Evolutionary conservation across 805 yeast genomes (phyloP).

Genomic region (Scheffersomyces amazonensis): DNA sequence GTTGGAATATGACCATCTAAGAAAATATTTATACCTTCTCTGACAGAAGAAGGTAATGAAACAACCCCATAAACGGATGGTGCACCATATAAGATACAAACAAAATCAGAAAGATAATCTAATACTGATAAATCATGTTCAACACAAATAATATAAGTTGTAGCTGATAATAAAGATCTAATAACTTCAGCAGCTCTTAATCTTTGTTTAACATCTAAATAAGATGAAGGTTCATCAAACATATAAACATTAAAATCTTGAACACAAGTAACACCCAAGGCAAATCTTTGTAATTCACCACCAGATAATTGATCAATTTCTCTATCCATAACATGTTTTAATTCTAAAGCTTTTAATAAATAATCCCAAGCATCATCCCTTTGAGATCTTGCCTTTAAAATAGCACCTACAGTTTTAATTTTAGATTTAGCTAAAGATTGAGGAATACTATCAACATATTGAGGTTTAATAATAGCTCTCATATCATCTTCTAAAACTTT

Average conservation of each 20-base stretch:
- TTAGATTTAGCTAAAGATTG: slow-evolving; percentile 90
- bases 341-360: slow-evolving; percentile 69
- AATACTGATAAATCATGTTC: slow-evolving; percentile 98
- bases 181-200: slow-evolving; percentile 94
- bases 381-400: slow-evolving; percentile 74
- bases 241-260: slow-evolving; percentile 94
- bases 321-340: slow-evolving; percentile 74
- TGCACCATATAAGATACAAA: slow-evolving; percentile 95
- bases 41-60: slow-evolving; percentile 91
- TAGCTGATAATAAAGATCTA: slow-evolving; percentile 74
- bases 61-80: slow-evolving; percentile 99
- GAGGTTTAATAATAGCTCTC: slow-evolving; percentile 97
- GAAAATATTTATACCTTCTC: slow-evolving; percentile 99
- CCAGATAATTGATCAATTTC: slow-evolving; percentile 90
- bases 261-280: slow-evolving; percentile 95
- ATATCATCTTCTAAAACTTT: slow-evolving; percentile 91
- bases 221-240: slow-evolving; percentile 99
- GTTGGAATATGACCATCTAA: slow-evolving; percentile 97
- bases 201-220: slow-evolving; percentile 98
- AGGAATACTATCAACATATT: slow-evolving; percentile 96
- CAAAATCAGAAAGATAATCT: slow-evolving; percentile 94
- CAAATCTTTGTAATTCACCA: slow-evolving; percentile 98
- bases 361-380: slow-evolving; percentile 65
- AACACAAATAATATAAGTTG: slow-evolving; percentile 88
- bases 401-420: slow-evolving; percentile 78